Evolutionary conservation across 2,329 filamentous ascomycete genomes (phyloP).

Genomic region (Pseudopyricularia javanii): DNA sequence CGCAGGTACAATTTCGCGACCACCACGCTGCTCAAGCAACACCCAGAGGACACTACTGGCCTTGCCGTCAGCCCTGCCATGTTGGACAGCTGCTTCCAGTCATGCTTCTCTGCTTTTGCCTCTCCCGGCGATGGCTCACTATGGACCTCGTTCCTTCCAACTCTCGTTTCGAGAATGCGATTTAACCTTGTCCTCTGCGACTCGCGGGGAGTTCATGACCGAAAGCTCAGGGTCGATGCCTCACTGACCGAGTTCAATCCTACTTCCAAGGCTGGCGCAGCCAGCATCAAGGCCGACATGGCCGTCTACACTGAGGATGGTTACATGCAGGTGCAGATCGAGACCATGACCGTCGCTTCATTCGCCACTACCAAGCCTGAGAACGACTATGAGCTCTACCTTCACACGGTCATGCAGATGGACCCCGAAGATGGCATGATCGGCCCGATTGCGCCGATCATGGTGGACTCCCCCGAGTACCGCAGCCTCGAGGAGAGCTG

Average conservation of each 20-base stretch:
- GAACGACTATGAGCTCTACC: conserved; percentile 21
- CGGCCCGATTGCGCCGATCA: background rate
- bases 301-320: conserved; percentile 17
- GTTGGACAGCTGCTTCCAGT: conserved; percentile 27
- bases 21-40: conserved; percentile 16
- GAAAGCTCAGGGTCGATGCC: conserved; percentile 15
- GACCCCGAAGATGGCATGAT: conserved; percentile 27
- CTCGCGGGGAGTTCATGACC: background rate
- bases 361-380: conserved; percentile 16
- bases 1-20: conserved; percentile 22
- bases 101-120: conserved; percentile 26
- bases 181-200: conserved; percentile 22
- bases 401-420: conserved; percentile 21
- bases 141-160: conserved; percentile 29
- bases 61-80: conserved; percentile 25
- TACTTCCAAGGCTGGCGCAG: conserved; percentile 9
- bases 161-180: conserved; percentile 17
- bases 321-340: conserved; percentile 18
- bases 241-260: conserved; percentile 16
- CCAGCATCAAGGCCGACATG: conserved; percentile 23
- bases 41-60: conserved; percentile 21
- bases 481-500: conserved; percentile 20
- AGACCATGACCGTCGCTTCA: conserved; percentile 19
- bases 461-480: conserved; percentile 1
- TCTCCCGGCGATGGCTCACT: conserved; percentile 26